A percentile compares a stretch with the other conserved stretches of the same genome.
These are phyloP conservation scores for Letharia columbiana DNA, from an alignment of 495 filamentous ascomycete genomes.

Conservation along the genomic window DNA sequence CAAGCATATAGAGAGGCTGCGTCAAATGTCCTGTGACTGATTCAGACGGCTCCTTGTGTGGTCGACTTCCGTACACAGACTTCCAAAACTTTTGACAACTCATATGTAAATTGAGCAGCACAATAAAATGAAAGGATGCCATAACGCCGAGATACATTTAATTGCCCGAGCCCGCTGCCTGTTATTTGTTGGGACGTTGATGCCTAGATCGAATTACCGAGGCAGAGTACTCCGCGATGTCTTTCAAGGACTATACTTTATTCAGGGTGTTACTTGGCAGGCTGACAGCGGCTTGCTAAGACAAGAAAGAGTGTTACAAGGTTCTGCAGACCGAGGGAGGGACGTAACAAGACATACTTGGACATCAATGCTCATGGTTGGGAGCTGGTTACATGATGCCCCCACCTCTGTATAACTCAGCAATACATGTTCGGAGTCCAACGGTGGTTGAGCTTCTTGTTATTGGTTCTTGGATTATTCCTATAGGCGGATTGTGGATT, in stretches of 20 bases:
- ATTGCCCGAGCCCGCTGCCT: background rate
- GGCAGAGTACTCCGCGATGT: background rate
- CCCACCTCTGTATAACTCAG: no score
- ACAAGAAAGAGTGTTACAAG: background rate
- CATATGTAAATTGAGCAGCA: background rate
- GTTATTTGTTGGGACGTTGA: background rate
- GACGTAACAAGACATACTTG: no score
- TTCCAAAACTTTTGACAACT: no score
- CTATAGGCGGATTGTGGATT: no score
- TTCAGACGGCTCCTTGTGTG: no score
- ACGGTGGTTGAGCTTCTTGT: no score
- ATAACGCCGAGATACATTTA: background rate
- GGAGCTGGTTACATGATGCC: background rate
- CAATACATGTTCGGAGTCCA: no score
- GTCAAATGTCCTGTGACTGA: no score
- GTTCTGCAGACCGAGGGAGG: background rate
- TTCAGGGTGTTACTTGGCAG: no score
- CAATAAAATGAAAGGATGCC: background rate
- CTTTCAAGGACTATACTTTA: no score
- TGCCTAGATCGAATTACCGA: background rate
- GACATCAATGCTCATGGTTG: background rate
- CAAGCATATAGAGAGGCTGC: background rate
- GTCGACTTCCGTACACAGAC: no score
- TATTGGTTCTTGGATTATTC: no score
- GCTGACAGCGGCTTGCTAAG: background rate